Evolutionary conservation across 768 basidiomycete species (phyloP).

Genomic region (Thelephora ganbajun): DNA sequence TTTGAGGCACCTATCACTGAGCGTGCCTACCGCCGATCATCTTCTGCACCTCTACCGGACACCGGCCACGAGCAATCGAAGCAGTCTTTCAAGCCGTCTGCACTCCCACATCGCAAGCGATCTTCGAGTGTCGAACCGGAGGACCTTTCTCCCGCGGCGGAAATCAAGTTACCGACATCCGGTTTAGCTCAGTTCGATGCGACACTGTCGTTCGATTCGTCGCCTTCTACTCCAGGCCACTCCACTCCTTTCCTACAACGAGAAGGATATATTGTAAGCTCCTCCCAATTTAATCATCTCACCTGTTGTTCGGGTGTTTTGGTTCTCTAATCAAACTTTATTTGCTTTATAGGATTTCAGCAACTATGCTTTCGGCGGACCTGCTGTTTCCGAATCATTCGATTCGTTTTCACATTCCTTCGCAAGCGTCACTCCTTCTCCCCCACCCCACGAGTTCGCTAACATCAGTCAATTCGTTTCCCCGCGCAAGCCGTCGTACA

Average conservation of each 20-base stretch:
- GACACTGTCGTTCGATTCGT: neutral
- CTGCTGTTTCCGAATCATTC: neutral
- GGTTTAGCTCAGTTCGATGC: neutral
- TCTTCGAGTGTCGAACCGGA: neutral
- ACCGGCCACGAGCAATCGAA: constrained; percentile 11
- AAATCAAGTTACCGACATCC: neutral
- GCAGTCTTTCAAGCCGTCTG: constrained; percentile 8
- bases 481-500: neutral
- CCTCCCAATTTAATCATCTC: neutral
- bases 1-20: constrained; percentile 66
- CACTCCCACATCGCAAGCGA: neutral
- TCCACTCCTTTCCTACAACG: neutral
- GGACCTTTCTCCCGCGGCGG: neutral
- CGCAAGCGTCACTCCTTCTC: neutral
- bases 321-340: neutral
- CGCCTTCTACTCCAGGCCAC: neutral
- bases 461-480: neutral
- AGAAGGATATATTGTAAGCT: neutral
- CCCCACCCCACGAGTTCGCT: neutral
- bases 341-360: neutral
- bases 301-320: neutral
- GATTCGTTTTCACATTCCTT: neutral
- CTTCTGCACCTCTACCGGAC: constrained; percentile 27
- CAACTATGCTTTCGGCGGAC: neutral
- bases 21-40: constrained; percentile 53